Percentiles rank a stretch among this genome's conserved stretches.
These are phyloP conservation scores for Capsicum pubescens DNA, from an alignment of 257 asterid genomes.

Conservation along the genomic window DNA sequence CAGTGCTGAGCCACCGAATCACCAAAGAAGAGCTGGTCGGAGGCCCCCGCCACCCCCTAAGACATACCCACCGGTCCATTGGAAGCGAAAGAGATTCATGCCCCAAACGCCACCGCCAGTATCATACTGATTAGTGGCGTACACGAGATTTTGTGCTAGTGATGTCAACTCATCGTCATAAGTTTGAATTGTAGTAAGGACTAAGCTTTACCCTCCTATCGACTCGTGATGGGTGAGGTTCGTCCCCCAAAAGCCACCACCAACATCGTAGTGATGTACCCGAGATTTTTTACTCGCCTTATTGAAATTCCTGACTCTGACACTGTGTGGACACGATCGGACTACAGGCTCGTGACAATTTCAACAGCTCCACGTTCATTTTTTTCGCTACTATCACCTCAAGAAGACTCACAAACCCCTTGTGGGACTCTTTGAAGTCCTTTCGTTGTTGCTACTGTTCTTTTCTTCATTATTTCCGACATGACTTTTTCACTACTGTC, in stretches of 20 bases:
- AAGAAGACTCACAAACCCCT: constrained; percentile 34
- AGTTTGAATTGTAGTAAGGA: not conserved
- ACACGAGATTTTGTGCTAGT: not conserved
- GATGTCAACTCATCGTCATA: not conserved
- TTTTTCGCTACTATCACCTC: not conserved
- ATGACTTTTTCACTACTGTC: no score
- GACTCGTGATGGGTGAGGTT: not conserved
- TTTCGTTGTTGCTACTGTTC: not conserved
- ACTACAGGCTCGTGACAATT: not conserved
- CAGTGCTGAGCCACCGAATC: constrained; percentile 3
- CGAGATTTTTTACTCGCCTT: no score
- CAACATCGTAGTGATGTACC: not conserved
- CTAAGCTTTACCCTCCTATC: not conserved
- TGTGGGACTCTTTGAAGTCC: constrained; percentile 48
- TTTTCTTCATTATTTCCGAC: no score
- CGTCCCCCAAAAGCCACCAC: not conserved
- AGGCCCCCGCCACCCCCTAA: constrained; percentile 12
- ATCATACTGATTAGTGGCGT: not conserved
- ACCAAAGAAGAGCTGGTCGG: not conserved
- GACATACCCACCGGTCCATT: not conserved
- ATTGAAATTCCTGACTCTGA: no score
- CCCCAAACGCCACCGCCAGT: not conserved
- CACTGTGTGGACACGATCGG: not conserved
- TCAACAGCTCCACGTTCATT: not conserved
- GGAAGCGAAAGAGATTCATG: not conserved